Conservation (phyloP, 345 rosid genomes). For the Gossypium rotundifolium region DNA sequence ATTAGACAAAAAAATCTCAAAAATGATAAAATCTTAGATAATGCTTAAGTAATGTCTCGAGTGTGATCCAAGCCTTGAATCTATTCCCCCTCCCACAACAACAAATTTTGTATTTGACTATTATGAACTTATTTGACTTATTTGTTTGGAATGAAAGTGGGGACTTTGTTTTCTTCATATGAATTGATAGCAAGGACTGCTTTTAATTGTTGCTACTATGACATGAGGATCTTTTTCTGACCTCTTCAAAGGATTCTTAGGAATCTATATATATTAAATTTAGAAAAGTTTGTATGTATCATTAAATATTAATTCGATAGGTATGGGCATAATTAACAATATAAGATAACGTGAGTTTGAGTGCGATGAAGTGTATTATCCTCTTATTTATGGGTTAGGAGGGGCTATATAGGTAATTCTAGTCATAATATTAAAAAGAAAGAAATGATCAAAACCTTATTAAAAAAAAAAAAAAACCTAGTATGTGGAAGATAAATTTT, state of each 20-base stretch:
- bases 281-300: constrained; percentile 2
- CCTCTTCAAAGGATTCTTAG: not conserved
- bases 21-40: too few relatives aligned
- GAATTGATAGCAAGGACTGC: not conserved
- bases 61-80: too few relatives aligned
- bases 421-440: too few relatives aligned
- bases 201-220: not conserved
- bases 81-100: not conserved
- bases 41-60: too few relatives aligned
- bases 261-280: not conserved
- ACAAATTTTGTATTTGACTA: not conserved
- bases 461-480: not conserved
- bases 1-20: too few relatives aligned
- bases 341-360: fast-evolving
- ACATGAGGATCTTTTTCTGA: not conserved
- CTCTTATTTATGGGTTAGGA: too few relatives aligned
- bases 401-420: fast-evolving
- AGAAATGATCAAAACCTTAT: fast-evolving
- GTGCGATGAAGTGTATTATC: too few relatives aligned
- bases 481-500: constrained; percentile 14
- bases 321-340: too few relatives aligned
- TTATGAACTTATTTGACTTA: not conserved
- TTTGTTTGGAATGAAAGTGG: not conserved
- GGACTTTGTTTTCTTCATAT: not conserved
- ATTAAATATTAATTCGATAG: too few relatives aligned